Conservation (phyloP, 305 asterid genomes). For the Fraxinus sp. region DNA sequence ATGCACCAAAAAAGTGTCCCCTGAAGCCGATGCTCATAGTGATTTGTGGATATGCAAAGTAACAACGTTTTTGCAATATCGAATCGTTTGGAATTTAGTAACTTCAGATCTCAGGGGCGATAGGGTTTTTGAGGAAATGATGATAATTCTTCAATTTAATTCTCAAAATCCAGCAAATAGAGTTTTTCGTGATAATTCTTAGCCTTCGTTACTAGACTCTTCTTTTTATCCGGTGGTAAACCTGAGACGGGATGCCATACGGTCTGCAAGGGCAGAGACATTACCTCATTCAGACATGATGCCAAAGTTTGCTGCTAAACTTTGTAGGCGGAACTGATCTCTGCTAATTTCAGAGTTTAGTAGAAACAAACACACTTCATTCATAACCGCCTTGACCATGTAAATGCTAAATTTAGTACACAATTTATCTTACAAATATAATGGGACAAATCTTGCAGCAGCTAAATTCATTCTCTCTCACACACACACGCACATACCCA, state of each 20-base stretch:
- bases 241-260: too few relatives aligned
- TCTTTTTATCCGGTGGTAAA: too few relatives aligned
- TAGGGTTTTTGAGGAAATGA: background rate
- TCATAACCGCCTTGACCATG: background rate
- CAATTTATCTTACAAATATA: conserved; percentile 7
- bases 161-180: background rate
- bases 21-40: background rate
- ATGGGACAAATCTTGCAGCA: conserved; percentile 28
- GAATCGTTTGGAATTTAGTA: background rate
- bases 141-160: background rate
- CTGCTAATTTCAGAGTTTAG: background rate
- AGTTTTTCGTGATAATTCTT: background rate
- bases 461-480: conserved; percentile 1
- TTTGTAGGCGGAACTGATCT: background rate
- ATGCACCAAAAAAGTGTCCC: background rate
- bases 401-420: conserved; percentile 11
- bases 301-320: conserved; percentile 19
- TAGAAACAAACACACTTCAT: background rate
- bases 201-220: background rate
- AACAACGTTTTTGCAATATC: background rate
- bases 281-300: background rate
- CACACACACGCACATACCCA: background rate
- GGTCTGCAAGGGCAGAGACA: background rate
- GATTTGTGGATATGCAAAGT: background rate
- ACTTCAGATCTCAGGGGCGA: background rate